phyloP scores from a whole-genome alignment of 805 yeast genomes.

The Myxozyma nipponensis region DNA sequence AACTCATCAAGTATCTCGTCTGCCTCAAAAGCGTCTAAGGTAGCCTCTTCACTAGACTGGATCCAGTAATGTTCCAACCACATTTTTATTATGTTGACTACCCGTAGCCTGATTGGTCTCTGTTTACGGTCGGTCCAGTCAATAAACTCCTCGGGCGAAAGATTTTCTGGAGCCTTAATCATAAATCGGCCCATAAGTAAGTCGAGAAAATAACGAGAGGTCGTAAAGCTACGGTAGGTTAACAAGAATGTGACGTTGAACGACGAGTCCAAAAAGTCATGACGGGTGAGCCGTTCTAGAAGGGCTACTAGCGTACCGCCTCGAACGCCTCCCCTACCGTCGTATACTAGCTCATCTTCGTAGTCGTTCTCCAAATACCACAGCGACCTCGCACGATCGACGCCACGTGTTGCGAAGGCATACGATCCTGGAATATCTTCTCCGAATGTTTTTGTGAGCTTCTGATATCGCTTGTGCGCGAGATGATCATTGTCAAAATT shows the following conservation, averaged over 20 bases:
- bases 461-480: conserved; percentile 13
- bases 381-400: conserved; percentile 33
- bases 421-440: conserved; percentile 15
- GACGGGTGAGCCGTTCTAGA: conserved; percentile 72
- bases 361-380: conserved; percentile 55
- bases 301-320: conserved; percentile 77
- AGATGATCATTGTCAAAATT: background rate
- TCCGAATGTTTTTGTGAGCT: conserved; percentile 21
- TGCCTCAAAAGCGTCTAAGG: conserved; percentile 6
- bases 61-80: conserved; percentile 71
- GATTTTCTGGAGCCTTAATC: conserved; percentile 78
- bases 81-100: conserved; percentile 59
- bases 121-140: conserved; percentile 71
- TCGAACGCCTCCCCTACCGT: conserved; percentile 62
- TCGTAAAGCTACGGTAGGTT: conserved; percentile 74
- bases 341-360: conserved; percentile 50
- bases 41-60: conserved; percentile 45
- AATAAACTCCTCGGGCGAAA: conserved; percentile 74
- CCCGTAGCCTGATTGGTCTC: conserved; percentile 59
- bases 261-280: conserved; percentile 54
- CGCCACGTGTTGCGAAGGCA: conserved; percentile 2
- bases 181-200: conserved; percentile 62
- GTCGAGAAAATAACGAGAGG: conserved; percentile 58
- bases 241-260: conserved; percentile 67
- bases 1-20: conserved; percentile 12